These are phyloP conservation scores for Pisolithus microcarpus DNA, from an alignment of 768 basidiomycete genomes.

Conservation along the genomic window DNA sequence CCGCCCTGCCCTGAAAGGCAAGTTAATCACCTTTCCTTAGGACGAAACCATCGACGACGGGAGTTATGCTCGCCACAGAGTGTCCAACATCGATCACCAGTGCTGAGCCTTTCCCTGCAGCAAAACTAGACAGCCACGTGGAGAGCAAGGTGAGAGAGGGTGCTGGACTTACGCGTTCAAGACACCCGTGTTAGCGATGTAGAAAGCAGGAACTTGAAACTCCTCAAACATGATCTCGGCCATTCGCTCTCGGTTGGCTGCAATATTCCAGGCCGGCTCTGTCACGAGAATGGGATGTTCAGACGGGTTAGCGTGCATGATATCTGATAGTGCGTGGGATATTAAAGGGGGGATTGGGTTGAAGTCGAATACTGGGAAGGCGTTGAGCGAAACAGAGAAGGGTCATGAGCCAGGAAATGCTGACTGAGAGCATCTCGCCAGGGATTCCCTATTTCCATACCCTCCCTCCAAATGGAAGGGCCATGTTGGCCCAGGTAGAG, in stretches of 20 bases:
- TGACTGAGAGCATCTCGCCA: conserved; percentile 79
- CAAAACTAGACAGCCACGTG: conserved; percentile 54
- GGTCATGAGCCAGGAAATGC: conserved; percentile 16
- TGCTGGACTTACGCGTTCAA: conserved; percentile 69
- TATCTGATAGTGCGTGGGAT: conserved; percentile 65
- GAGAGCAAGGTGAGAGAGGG: conserved; percentile 2
- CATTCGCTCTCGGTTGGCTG: conserved; percentile 88
- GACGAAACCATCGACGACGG: conserved; percentile 96
- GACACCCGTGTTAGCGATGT: conserved; percentile 91
- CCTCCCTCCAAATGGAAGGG: conserved; percentile 83
- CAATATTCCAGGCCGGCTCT: conserved; percentile 94
- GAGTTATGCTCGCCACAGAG: conserved; percentile 83
- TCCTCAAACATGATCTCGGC: conserved; percentile 98
- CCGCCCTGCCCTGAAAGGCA: neutral
- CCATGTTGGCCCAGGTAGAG: conserved; percentile 83
- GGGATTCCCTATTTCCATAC: conserved; percentile 83
- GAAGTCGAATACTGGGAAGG: conserved; percentile 61
- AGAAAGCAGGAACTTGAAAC: conserved; percentile 90
- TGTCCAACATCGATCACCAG: conserved; percentile 93
- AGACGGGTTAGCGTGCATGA: conserved; percentile 66
- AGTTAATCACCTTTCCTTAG: conserved; percentile 72
- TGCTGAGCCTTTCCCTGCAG: conserved; percentile 95
- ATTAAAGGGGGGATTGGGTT: conserved; percentile 64
- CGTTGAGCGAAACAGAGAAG: neutral
- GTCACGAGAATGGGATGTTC: conserved; percentile 93